phyloP scores from a whole-genome alignment of 176 grass and related monocot genomes.

The Otatea glauca region DNA sequence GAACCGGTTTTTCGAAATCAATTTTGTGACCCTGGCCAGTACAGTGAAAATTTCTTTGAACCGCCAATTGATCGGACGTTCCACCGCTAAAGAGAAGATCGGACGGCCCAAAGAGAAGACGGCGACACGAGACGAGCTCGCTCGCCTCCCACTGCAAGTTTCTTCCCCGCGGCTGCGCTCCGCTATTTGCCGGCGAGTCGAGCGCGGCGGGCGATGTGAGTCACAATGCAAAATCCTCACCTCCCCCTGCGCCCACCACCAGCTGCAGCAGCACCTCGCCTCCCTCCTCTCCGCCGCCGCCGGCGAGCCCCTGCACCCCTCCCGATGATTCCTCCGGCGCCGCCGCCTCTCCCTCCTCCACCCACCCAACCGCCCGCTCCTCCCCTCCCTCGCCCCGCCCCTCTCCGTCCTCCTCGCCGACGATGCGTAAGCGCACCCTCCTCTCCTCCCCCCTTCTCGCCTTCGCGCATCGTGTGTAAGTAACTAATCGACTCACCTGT shows the following conservation, averaged over 20 bases:
- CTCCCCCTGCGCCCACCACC: slow-evolving; percentile 72
- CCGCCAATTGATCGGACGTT: not conserved
- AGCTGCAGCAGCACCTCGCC: slow-evolving; percentile 85
- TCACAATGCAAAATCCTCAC: slow-evolving; percentile 74
- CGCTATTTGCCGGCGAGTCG: slow-evolving; percentile 22
- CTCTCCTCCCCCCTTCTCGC: slow-evolving; percentile 15
- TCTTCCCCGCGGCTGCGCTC: slow-evolving; percentile 14
- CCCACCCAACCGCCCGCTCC: slow-evolving; percentile 73
- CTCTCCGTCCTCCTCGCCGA: slow-evolving; percentile 62
- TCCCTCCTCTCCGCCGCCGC: slow-evolving; percentile 76
- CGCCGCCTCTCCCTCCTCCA: slow-evolving; percentile 72
- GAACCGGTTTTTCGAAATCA: too few species aligned
- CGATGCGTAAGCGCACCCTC: slow-evolving; percentile 52
- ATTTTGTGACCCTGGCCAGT: too few species aligned
- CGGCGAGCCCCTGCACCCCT: slow-evolving; percentile 48
- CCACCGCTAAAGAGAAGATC: slow-evolving; percentile 1
- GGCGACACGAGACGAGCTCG: not conserved
- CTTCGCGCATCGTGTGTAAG: not conserved
- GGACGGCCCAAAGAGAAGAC: slow-evolving; percentile 26
- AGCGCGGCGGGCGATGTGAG: slow-evolving; percentile 41
- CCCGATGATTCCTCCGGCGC: slow-evolving; percentile 64
- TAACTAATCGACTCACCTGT: slow-evolving; percentile 29
- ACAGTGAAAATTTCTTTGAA: too few species aligned
- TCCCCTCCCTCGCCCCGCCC: slow-evolving; percentile 73
- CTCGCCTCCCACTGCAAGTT: not conserved